Percentiles rank a stretch among this genome's conserved stretches.
Conservation (phyloP, 75 land plant species). For the Selaginella moellendorffii region DNA sequence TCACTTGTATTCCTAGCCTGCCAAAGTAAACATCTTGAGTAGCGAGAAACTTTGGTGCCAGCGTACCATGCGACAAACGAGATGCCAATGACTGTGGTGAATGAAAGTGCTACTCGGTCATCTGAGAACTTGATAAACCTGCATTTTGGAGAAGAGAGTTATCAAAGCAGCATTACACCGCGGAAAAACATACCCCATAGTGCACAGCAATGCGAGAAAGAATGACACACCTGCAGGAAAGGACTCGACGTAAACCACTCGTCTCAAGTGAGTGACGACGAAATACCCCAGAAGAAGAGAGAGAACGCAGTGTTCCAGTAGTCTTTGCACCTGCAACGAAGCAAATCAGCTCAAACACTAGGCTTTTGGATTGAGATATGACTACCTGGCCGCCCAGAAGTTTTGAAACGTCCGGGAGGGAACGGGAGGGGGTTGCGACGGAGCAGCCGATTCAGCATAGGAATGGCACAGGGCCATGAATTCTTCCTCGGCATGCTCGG, state of each 20-base stretch:
- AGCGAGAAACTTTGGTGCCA: not conserved
- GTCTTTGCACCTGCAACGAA: conserved; percentile 20
- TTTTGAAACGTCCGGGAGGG: conserved; percentile 28
- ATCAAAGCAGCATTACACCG: not conserved
- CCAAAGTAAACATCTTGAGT: not conserved
- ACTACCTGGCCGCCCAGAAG: conserved; percentile 23
- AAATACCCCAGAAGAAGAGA: conserved; percentile 23
- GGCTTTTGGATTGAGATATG: not conserved
- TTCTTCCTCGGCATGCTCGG: conserved; percentile 24
- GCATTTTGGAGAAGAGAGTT: not conserved
- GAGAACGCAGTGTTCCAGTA: conserved; percentile 25
- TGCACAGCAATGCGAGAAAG: conserved; percentile 26
- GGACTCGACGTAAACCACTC: not conserved
- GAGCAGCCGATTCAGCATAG: conserved; percentile 8
- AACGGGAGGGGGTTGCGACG: conserved; percentile 15
- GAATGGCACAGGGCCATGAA: conserved; percentile 26
- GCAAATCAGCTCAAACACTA: not conserved
- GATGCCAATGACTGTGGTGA: not conserved
- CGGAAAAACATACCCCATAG: conserved; percentile 18
- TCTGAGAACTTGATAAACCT: not conserved
- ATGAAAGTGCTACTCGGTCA: not conserved
- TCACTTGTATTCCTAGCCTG: not conserved
- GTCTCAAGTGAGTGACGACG: not conserved
- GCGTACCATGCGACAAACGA: not conserved
- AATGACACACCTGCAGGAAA: conserved; percentile 14